Base-by-base conservation (phyloP, 2,329 filamentous ascomycete species). In the Botrytis deweyae region DNA sequence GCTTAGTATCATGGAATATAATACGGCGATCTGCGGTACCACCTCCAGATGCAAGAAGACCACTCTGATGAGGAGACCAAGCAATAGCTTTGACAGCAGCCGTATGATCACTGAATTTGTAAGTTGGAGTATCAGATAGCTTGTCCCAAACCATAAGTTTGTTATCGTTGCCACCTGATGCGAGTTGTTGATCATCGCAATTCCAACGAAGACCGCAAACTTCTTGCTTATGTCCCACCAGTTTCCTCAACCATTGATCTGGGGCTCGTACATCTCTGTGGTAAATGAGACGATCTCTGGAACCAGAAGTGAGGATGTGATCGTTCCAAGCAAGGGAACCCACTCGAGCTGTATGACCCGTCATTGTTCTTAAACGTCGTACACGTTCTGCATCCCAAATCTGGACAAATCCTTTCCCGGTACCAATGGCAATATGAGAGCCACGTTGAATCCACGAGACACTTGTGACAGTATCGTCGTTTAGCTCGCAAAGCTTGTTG, bases 141-240 rank as follows among this genome's bases (percentile, higher is more conserved):
- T 97, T 97, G 80, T 99, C 96, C 96, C 96, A 99, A 38, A 99
- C 94, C 89, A 98, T 96, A 64, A 99, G 87, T 82, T 98, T 98
- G 85, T 99, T 99, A 85, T 99, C 96, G 82, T 99, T 99, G 9
- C 96, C 96, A 68, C 96, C 96, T 72, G 93, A 97, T 20, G 96
- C 96, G 40, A 99, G 87, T 82, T 99, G 96, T 8, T 94, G 93
- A 79, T 98, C 95, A 78, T 98, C 95, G 73, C 93, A 93, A 80
- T 99, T 99, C 96, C 96, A 99, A 79, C 95, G 95, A 69, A 99
- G 85, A 14, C 96, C 96, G 81, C 96, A 99, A 20, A 99, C 94
- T 84, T 99, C 96, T 84, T 99, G 96, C 83, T 98, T 99, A 83
- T 99, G 96, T 12, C 96, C 96, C 12, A 94, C 91, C 6, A 99